Evolutionary conservation across 768 basidiomycete species (phyloP).

Genomic region (Mycena maculata): DNA sequence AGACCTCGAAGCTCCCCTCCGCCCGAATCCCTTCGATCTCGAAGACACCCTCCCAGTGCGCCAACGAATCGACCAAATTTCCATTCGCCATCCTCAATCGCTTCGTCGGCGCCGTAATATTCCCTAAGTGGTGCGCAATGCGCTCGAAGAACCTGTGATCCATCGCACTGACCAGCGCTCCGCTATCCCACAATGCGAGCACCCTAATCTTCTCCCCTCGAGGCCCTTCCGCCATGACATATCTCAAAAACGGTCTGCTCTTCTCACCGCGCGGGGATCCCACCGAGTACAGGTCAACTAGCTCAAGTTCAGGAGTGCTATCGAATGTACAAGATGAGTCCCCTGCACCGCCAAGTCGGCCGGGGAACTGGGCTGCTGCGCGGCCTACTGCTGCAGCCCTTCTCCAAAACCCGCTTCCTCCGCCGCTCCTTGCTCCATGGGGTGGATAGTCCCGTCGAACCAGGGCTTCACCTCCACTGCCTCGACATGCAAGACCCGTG

Average conservation of each 20-base stretch:
- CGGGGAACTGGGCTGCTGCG: background rate
- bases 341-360: slow-evolving; percentile 4
- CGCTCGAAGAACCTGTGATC: background rate
- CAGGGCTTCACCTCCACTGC: background rate
- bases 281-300: slow-evolving; percentile 6
- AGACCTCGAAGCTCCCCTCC: slow-evolving; percentile 35
- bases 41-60: slow-evolving; percentile 36
- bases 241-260: background rate
- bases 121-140: background rate
- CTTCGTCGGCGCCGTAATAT: slow-evolving; percentile 24
- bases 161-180: slow-evolving; percentile 8
- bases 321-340: background rate
- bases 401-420: background rate
- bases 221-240: background rate
- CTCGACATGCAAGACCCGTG: background rate
- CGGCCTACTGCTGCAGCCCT: slow-evolving; percentile 1
- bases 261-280: background rate
- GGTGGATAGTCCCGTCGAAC: background rate
- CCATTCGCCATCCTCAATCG: slow-evolving; percentile 48
- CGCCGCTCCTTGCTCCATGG: background rate
- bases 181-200: background rate
- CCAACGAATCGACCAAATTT: slow-evolving; percentile 28
- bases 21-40: slow-evolving; percentile 20
- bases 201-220: background rate
- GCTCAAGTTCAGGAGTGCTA: background rate